Evolutionary conservation across 2,329 filamentous ascomycete species (phyloP), one percentile per base, ranked within the genome.

Genomic region (Aspergillus sergii): DNA sequence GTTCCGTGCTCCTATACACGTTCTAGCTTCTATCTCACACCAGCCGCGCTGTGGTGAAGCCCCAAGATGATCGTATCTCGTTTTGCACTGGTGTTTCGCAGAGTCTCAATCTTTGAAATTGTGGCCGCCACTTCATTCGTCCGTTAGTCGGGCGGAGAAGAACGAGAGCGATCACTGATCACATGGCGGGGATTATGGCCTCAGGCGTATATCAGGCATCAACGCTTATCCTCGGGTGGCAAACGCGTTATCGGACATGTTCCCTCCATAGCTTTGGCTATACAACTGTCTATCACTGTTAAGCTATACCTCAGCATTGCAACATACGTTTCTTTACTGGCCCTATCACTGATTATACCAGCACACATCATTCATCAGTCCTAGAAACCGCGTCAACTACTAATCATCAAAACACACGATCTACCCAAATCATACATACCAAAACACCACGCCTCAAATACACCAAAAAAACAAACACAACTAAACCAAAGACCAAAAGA

Each of bases 111-210:
- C 67, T 69, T 69, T 68, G 60, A 69, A 64, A 66, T 72, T 76
- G 73, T 75, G 73, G 71, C 69, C 64, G 71, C 68, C 69, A 72
- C 72, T 73, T 76, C 69, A 69, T 67, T 70, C 66, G 69, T 61
- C 68, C 50, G 62, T 63, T 67, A 61, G 65, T 61, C 48, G 58
- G 67, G 64, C 63, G 63, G 66, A 64, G 61, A 60, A 36, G 68
- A 39, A 55, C 48, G 28, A 51, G 48, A 50, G 70, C 67, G 69
- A 68, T 55, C 51, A 36, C 19, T 36, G 69, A 70, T 73, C 66
- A 67, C 64, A 68, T 67, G 68, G 64, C 59, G 66, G 63, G 66
- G 61, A 9, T 19, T 58, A 3, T 1, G 16, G 68, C 70, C 66
- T 70, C 57, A 70, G 71, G 66, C 68, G 64, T 12, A 39, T 48